Conservation (phyloP, 805 yeast species). For the Candida berthetii region DNA sequence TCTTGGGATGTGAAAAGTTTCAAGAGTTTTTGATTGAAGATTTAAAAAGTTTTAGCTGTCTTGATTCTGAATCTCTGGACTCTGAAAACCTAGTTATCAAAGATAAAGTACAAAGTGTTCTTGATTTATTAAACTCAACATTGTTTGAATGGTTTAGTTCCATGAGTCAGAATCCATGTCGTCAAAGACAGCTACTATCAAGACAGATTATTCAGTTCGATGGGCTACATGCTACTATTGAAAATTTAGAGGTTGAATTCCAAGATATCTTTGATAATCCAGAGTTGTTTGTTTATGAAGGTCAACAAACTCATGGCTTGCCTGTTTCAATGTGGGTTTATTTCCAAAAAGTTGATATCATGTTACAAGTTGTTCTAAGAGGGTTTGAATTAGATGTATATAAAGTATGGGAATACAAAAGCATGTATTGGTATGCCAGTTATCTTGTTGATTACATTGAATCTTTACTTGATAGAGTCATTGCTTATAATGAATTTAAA, state of each 20-base stretch:
- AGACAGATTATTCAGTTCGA: constrained; percentile 62
- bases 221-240: constrained; percentile 71
- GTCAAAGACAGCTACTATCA: constrained; percentile 73
- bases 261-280: constrained; percentile 26
- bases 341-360: constrained; percentile 56
- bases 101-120: constrained; percentile 21
- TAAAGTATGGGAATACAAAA: constrained; percentile 59
- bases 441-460: constrained; percentile 44
- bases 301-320: constrained; percentile 34
- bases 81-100: constrained; percentile 16
- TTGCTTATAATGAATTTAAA: constrained; percentile 24
- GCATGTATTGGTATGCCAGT: constrained; percentile 64
- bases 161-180: constrained; percentile 62
- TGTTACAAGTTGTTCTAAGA: constrained; percentile 65
- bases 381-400: constrained; percentile 76
- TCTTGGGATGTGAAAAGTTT: constrained; percentile 45
- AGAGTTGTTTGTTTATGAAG: constrained; percentile 17
- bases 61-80: constrained; percentile 24
- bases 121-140: constrained; percentile 42
- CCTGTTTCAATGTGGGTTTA: constrained; percentile 71
- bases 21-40: constrained; percentile 31
- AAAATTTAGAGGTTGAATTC: constrained; percentile 49
- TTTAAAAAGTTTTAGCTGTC: constrained; percentile 37
- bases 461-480: constrained; percentile 30
- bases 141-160: constrained; percentile 37